These are phyloP conservation scores for Symbiotaphrina buchneri DNA, from an alignment of 495 filamentous ascomycete genomes.

Conservation along the genomic window DNA sequence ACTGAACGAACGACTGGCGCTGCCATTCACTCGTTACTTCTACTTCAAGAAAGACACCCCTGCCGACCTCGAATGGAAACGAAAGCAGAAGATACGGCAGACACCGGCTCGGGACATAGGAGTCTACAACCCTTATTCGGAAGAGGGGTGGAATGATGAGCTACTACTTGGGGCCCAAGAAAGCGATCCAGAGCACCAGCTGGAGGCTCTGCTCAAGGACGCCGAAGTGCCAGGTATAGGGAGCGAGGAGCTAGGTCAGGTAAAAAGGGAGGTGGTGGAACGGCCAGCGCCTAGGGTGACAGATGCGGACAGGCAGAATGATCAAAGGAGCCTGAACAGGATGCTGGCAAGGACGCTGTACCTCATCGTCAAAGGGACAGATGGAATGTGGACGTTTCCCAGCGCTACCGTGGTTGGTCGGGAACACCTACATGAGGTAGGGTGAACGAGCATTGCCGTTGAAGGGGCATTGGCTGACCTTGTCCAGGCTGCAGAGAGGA, in stretches of 20 bases:
- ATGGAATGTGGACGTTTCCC: slow-evolving; percentile 63
- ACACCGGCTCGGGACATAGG: slow-evolving; percentile 68
- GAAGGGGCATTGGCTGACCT: slow-evolving; percentile 5
- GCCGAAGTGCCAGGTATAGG: slow-evolving; percentile 32
- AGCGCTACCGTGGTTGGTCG: slow-evolving; percentile 33
- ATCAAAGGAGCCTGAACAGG: slow-evolving; percentile 57
- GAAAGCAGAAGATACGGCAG: slow-evolving; percentile 53
- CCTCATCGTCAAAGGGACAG: slow-evolving; percentile 48
- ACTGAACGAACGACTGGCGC: slow-evolving; percentile 74
- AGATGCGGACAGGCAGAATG: slow-evolving; percentile 56
- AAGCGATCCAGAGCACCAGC: slow-evolving; percentile 31
- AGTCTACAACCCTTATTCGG: slow-evolving; percentile 58
- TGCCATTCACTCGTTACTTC: slow-evolving; percentile 80
- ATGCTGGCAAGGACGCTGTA: slow-evolving; percentile 62
- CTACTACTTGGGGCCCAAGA: slow-evolving; percentile 46
- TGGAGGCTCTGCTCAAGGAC: slow-evolving; percentile 50
- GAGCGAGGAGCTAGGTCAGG: slow-evolving; percentile 33
- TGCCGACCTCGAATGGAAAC: slow-evolving; percentile 70
- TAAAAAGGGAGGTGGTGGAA: slow-evolving; percentile 45
- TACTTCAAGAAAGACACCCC: slow-evolving; percentile 90
- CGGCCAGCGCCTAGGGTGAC: slow-evolving; percentile 46
- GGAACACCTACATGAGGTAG: slow-evolving; percentile 64
- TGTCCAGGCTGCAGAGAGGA: slow-evolving; percentile 57
- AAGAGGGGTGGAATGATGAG: slow-evolving; percentile 82
- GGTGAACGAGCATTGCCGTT: slow-evolving; percentile 6